Evolutionary conservation across 257 asterid species (phyloP).

Genomic region (Salvia miltiorrhiza): DNA sequence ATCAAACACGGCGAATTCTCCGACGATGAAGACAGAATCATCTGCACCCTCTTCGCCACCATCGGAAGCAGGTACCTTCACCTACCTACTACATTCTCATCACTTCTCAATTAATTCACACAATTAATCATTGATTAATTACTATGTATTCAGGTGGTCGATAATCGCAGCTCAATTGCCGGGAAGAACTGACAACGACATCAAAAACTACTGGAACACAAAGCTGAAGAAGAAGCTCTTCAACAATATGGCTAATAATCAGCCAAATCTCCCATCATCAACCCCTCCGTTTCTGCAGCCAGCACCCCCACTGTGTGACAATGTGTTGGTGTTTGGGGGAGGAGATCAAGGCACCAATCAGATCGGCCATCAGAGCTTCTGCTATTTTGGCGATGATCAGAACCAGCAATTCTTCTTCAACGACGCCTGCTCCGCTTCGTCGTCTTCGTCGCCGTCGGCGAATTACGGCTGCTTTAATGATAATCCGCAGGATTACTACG

Average conservation of each 20-base stretch:
- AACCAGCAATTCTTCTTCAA: constrained; percentile 15
- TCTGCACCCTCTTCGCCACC: constrained; percentile 62
- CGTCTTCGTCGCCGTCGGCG: constrained; percentile 1
- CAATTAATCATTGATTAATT: no score
- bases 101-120: no score
- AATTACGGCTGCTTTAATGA: constrained; percentile 17
- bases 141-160: constrained; percentile 38
- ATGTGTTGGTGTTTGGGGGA: constrained; percentile 30
- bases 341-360: constrained; percentile 28
- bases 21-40: constrained; percentile 62
- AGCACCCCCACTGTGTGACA: not conserved
- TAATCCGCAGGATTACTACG: constrained; percentile 37
- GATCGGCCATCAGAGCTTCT: not conserved
- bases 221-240: constrained; percentile 70
- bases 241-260: constrained; percentile 26
- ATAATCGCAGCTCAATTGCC: constrained; percentile 79
- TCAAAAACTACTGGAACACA: constrained; percentile 92
- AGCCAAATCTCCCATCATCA: not conserved
- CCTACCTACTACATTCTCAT: no score
- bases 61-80: constrained; percentile 94
- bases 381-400: constrained; percentile 23
- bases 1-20: constrained; percentile 83
- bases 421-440: not conserved
- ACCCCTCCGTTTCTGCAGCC: not conserved
- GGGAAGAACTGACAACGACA: constrained; percentile 86